Evolutionary conservation across 2,329 filamentous ascomycete species (phyloP).

Genomic region (Aspergillaceae sp.): DNA sequence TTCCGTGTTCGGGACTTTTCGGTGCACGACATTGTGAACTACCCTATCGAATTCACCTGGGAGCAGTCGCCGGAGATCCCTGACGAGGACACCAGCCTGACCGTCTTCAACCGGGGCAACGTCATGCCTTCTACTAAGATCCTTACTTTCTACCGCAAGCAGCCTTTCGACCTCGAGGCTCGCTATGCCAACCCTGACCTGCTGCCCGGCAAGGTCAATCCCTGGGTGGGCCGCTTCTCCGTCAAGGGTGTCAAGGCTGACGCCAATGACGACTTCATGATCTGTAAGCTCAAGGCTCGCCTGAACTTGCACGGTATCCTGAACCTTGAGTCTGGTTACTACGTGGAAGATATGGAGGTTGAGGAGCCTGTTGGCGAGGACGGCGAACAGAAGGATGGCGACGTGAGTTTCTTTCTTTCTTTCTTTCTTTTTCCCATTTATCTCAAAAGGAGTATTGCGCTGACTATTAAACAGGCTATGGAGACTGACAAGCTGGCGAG

Average conservation of each 20-base stretch:
- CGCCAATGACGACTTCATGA: conserved; percentile 95
- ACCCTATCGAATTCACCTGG: conserved; percentile 98
- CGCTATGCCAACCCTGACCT: conserved; percentile 79
- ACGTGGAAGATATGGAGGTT: conserved; percentile 93
- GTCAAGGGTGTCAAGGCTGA: conserved; percentile 96
- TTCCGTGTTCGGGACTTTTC: conserved; percentile 98
- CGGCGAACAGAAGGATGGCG: conserved; percentile 54
- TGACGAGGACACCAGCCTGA: conserved; percentile 94
- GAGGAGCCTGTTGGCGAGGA: conserved; percentile 84
- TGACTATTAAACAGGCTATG: conserved; percentile 57
- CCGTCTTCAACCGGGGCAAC: conserved; percentile 95
- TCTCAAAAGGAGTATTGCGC: neutral
- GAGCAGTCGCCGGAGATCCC: conserved; percentile 98
- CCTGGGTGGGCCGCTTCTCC: conserved; percentile 95
- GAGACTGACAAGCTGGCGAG: conserved; percentile 60
- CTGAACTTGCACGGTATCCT: conserved; percentile 94
- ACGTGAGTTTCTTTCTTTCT: conserved; percentile 28
- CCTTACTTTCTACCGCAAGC: conserved; percentile 97
- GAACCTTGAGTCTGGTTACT: conserved; percentile 95
- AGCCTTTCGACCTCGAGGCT: conserved; percentile 92
- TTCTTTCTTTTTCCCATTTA: neutral
- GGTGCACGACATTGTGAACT: conserved; percentile 94
- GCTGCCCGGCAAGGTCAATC: conserved; percentile 80
- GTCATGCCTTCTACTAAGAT: conserved; percentile 98
- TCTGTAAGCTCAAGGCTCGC: conserved; percentile 97